Base-by-base conservation (phyloP, 176 grass and related monocot genomes). In the Lolium multiflorum region DNA sequence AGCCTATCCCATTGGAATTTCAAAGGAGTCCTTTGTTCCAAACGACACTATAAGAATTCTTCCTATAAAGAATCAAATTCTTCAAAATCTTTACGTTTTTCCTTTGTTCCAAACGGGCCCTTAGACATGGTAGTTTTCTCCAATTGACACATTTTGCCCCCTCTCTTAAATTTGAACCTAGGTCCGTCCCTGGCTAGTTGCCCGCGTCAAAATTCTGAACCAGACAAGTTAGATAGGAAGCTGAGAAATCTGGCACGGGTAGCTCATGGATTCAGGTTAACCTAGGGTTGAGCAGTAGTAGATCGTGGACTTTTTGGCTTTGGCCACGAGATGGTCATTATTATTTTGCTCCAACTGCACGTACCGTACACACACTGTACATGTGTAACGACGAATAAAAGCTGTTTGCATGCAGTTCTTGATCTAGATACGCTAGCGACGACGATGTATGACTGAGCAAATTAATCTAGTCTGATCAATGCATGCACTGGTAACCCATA, bases 291-390 rank as follows among this genome's bases (percentile, higher is more conserved):
- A 76, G 38, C 25, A 26, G 25, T 79, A 41, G 75, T 31, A 65
- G 75, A 44, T 47, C 10, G 58, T 18, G 61, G 82, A 11, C 21
- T n/a, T 63, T 21, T 65, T 47, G 6, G 38, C 80, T 87, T 87
- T 87, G 48, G 67, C 15, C 89, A 87, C 73, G 80, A 84, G 89
- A 87, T 57, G 37, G 39, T 60, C 74, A 91, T 87, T 84, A 87
- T 76, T 62, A 66, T 37, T 71, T 55, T 73, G 85, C 80, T 87
- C 81, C 50, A 87, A 75, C 89, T 74, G 24, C 66, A 82, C 47
- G 74, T 65, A 65, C 66, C 11, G 49, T 55, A 20, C 21, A 63
- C 72, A 64, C 14, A 73, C 20, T 74, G 57, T 66, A 68, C 84
- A 91, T 85, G 50, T 49, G 59, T 70, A 54, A 76, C 41, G 26